These are phyloP conservation scores for Cubamyces sp. DNA, from an alignment of 768 basidiomycete genomes.

Conservation along the genomic window DNA sequence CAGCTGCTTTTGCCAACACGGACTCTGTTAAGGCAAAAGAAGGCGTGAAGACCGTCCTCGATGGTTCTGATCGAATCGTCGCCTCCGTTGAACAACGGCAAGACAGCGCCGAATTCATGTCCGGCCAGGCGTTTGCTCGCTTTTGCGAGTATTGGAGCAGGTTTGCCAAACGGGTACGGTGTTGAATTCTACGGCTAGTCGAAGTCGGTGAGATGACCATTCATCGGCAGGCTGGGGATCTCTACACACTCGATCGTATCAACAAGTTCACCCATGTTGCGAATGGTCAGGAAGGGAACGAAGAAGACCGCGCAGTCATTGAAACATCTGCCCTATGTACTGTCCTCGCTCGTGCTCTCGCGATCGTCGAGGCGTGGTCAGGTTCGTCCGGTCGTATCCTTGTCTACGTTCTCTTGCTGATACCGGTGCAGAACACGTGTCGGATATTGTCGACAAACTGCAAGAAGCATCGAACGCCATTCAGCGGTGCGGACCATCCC, in stretches of 20 bases:
- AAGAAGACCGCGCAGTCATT: slow-evolving; percentile 41
- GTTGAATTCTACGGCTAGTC: background rate
- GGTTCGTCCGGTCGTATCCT: slow-evolving; percentile 19
- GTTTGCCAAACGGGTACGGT: slow-evolving; percentile 64
- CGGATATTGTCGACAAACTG: slow-evolving; percentile 6
- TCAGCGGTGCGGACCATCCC: slow-evolving; percentile 12
- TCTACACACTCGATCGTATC: slow-evolving; percentile 49
- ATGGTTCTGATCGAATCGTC: slow-evolving; percentile 50
- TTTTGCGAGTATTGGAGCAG: slow-evolving; percentile 77
- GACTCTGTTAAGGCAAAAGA: slow-evolving; percentile 33
- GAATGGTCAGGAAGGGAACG: slow-evolving; percentile 16
- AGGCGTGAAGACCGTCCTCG: slow-evolving; percentile 44
- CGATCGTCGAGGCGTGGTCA: slow-evolving; percentile 41
- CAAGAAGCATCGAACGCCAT: slow-evolving; percentile 13
- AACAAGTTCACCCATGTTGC: background rate
- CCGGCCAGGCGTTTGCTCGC: slow-evolving; percentile 55
- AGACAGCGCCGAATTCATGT: slow-evolving; percentile 46
- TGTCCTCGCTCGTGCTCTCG: slow-evolving; percentile 48
- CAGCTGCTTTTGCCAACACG: slow-evolving; percentile 41
- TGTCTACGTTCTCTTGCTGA: background rate
- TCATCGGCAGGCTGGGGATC: slow-evolving; percentile 21
- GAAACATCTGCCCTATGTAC: slow-evolving; percentile 41
- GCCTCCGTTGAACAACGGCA: slow-evolving; percentile 41
- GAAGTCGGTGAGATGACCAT: background rate
- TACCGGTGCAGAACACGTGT: slow-evolving; percentile 8